Conservation (phyloP, 305 asterid genomes). For the Withania somnifera region DNA sequence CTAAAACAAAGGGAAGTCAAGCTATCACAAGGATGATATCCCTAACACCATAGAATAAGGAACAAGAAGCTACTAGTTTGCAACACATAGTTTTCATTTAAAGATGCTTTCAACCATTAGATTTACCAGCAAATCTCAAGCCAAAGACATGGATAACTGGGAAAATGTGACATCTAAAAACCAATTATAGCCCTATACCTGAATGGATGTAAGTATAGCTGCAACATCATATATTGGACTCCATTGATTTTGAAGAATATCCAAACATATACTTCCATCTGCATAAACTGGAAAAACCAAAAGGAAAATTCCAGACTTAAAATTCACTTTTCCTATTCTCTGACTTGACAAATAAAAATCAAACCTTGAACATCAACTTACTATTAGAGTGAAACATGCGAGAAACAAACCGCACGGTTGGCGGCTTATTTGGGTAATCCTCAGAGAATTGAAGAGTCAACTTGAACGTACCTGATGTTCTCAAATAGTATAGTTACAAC, state of each 20-base stretch:
- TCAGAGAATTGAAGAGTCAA: slow-evolving; percentile 44
- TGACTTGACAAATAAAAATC: neutral
- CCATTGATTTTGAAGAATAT: slow-evolving; percentile 73
- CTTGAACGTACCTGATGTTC: slow-evolving; percentile 47
- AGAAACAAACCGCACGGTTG: slow-evolving; percentile 57
- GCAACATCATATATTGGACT: slow-evolving; percentile 75
- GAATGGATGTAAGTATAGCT: slow-evolving; percentile 55
- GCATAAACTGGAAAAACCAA: slow-evolving; percentile 45
- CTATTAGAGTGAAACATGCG: slow-evolving; percentile 62
- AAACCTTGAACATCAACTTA: slow-evolving; percentile 15
- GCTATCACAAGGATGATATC: neutral
- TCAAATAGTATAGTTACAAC: slow-evolving; percentile 14
- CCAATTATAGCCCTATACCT: slow-evolving; percentile 20
- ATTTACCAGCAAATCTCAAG: neutral
- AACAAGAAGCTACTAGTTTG: neutral
- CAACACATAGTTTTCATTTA: neutral
- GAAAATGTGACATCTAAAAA: neutral
- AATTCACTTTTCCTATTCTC: neutral
- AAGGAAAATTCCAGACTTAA: neutral
- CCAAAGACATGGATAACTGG: neutral
- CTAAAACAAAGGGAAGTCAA: neutral
- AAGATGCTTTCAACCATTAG: neutral
- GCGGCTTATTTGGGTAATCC: slow-evolving; percentile 59
- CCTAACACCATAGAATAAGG: neutral
- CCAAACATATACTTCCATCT: slow-evolving; percentile 69